Conservation (phyloP, 1,284 basidiomycete genomes). For the Chalciporus piperatoides region DNA sequence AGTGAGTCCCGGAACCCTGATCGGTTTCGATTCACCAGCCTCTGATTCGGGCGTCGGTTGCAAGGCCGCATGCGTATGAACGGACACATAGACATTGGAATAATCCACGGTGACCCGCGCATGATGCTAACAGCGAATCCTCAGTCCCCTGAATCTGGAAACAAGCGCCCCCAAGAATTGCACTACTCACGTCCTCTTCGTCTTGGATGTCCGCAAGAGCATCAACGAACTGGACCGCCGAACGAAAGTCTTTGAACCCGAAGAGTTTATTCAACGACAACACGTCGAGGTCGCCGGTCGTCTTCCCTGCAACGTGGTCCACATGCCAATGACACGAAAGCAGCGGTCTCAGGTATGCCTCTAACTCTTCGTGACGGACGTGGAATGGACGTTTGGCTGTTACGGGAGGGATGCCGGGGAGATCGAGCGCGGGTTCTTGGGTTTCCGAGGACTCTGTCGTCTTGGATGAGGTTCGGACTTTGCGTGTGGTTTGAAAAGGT, state of each 20-base stretch:
- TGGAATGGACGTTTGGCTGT: slow-evolving; percentile 30
- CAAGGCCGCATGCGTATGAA: slow-evolving; percentile 38
- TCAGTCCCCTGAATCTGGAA: slow-evolving; percentile 5
- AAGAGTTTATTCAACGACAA: slow-evolving; percentile 28
- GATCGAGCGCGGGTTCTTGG: slow-evolving; percentile 12
- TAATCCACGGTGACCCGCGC: slow-evolving; percentile 30
- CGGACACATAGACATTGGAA: slow-evolving; percentile 26
- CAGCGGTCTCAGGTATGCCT: slow-evolving; percentile 31
- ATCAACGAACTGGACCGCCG: slow-evolving; percentile 29
- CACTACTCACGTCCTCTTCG: slow-evolving; percentile 32
- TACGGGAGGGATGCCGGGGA: slow-evolving; percentile 29
- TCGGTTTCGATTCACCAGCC: slow-evolving; percentile 14
- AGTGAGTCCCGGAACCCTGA: slow-evolving; percentile 42
- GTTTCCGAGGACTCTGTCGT: slow-evolving; percentile 19
- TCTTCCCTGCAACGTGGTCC: slow-evolving; percentile 8
- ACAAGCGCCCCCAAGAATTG: background rate
- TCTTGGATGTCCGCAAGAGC: slow-evolving; percentile 27
- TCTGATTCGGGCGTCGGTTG: slow-evolving; percentile 12
- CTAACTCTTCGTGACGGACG: slow-evolving; percentile 31
- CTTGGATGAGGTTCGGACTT: background rate
- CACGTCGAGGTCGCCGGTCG: slow-evolving; percentile 9
- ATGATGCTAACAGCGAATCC: slow-evolving; percentile 21
- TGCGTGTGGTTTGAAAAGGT: background rate
- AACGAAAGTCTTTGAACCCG: slow-evolving; percentile 22
- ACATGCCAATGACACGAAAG: slow-evolving; percentile 36